A percentile compares a stretch with the other conserved stretches of the same genome.
phyloP scores from a whole-genome alignment of 331 rosid species.

The Pyrus hybrid region DNA sequence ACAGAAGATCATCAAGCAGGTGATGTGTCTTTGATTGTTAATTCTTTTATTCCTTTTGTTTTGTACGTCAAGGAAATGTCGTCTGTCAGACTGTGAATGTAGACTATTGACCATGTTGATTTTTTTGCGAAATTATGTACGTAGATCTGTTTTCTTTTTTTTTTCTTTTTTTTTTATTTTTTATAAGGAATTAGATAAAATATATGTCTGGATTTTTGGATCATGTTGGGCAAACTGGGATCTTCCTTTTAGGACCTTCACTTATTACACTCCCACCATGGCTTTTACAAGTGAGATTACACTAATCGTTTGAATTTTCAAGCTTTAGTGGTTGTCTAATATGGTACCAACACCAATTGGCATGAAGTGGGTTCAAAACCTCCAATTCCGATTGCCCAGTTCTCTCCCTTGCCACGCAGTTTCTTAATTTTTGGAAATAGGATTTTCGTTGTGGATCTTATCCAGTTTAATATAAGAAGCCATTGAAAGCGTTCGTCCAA shows the following conservation, averaged over 20 bases:
- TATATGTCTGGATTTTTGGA: background rate
- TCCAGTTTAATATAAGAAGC: background rate
- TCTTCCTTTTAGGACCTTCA: background rate
- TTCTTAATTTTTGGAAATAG: background rate
- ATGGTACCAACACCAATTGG: background rate
- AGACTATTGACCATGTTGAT: too few species aligned
- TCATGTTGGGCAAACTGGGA: background rate
- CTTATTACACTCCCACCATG: background rate
- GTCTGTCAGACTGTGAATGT: too few species aligned
- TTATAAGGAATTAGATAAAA: too few species aligned
- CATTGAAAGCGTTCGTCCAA: background rate
- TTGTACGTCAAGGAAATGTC: too few species aligned
- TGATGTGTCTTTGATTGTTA: background rate
- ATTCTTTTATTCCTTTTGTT: background rate
- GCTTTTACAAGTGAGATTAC: background rate
- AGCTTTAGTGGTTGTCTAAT: background rate
- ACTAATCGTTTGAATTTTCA: background rate
- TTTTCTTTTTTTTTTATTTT: too few species aligned
- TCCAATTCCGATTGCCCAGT: background rate
- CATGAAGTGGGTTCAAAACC: background rate
- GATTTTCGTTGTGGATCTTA: background rate
- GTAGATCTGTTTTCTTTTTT: too few species aligned
- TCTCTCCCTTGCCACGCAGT: background rate
- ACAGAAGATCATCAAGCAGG: constrained; percentile 84
- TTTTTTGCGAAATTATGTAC: too few species aligned